Evolutionary conservation across 805 yeast genomes (phyloP).

Genomic region (Pichia kluyveri): DNA sequence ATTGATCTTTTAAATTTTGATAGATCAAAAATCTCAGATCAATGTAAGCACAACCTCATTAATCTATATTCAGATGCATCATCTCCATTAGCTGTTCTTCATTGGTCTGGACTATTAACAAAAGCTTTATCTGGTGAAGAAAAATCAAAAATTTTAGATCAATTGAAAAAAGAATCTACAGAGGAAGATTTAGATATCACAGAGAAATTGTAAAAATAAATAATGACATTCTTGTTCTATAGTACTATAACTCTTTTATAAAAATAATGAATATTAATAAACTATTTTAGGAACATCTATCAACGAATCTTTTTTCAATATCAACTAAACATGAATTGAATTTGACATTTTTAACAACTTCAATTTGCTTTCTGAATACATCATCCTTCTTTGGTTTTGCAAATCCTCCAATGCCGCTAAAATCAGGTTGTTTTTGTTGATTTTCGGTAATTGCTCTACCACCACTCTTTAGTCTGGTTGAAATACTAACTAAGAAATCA

Average conservation of each 20-base stretch:
- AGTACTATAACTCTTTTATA: not conserved
- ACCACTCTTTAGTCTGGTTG: constrained; percentile 5
- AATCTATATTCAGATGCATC: constrained; percentile 15
- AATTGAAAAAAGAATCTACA: not conserved
- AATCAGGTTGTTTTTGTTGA: not conserved
- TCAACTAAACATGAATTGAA: constrained; percentile 38
- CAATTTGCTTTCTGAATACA: constrained; percentile 49
- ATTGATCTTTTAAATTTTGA: constrained; percentile 9
- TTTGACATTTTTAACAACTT: not conserved
- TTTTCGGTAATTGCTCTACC: not conserved
- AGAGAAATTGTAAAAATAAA: not conserved
- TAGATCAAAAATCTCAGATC: constrained; percentile 6
- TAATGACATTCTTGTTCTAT: not conserved
- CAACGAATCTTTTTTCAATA: constrained; percentile 49
- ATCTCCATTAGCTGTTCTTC: constrained; percentile 19
- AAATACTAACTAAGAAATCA: constrained; percentile 1
- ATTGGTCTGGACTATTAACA: constrained; percentile 13
- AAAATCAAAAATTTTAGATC: constrained; percentile 1
- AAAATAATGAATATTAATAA: no score
- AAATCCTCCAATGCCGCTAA: constrained; percentile 15
- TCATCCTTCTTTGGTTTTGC: constrained; percentile 50
- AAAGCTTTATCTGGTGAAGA: constrained; percentile 5
- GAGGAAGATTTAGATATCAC: constrained; percentile 1
- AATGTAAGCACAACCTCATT: constrained; percentile 9
- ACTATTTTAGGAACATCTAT: not conserved